A percentile compares a stretch with the other conserved stretches of the same genome.
Evolutionary conservation across 148 eudicot genomes (phyloP).

Genomic region (Amaranthus hypochondriacus): DNA sequence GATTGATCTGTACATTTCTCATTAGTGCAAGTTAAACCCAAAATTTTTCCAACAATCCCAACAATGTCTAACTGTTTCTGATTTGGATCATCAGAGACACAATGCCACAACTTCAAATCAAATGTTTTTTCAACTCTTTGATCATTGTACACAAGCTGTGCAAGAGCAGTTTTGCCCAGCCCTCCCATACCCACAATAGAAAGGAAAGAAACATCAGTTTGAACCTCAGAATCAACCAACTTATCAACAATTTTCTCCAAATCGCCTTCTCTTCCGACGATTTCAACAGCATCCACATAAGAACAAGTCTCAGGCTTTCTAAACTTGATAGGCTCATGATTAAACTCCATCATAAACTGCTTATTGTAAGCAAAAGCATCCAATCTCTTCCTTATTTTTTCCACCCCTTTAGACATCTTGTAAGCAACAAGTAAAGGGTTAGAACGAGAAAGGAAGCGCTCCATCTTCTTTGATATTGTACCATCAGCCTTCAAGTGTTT

Average conservation of each 20-base stretch:
- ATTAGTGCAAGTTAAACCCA: background rate
- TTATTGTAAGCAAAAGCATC: background rate
- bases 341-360: background rate
- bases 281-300: background rate
- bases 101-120: too few relatives aligned
- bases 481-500: background rate
- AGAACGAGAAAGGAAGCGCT: background rate
- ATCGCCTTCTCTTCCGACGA: constrained; percentile 1
- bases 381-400: background rate
- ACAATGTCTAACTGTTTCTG: too few relatives aligned
- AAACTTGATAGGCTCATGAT: background rate
- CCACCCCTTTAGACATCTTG: background rate
- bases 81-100: too few relatives aligned
- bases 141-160: too few relatives aligned
- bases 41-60: too few relatives aligned
- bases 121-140: too few relatives aligned
- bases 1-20: too few relatives aligned
- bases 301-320: background rate
- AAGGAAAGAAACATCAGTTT: background rate
- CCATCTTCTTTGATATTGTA: background rate
- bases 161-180: too few relatives aligned
- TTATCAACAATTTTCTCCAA: background rate
- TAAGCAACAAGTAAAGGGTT: background rate
- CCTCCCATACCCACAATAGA: background rate
- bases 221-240: background rate